Evolutionary conservation across 75 land plant genomes (phyloP), one percentile per base, ranked within the genome.

Genomic region (Pinus albicaulis): DNA sequence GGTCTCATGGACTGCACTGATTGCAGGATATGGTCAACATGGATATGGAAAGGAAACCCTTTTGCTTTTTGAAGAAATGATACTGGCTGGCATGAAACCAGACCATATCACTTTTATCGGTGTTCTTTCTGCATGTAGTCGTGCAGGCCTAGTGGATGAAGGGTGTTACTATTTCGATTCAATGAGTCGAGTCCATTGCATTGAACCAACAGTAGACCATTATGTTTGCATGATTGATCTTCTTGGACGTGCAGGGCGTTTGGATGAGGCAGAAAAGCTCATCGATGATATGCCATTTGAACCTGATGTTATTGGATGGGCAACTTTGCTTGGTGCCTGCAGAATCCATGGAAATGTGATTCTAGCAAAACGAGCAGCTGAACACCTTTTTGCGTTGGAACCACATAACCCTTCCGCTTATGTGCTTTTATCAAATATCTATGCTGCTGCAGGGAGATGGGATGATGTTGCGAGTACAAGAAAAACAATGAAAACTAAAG

Each of bases 171-270:
- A 86, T 55, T 87, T 89, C 55, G 68, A 78, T 38, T 77, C 80
- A 63, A 89, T 86, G 79, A 78, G 66, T 53, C 60, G 74, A 31
- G 44, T 69, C 20, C 84, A 84, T 59, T 73, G 81, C 1, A 82
- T 89, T 26, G 61, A 72, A 56, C 91, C 89, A 52, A 79, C 44
- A 20, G 56, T 56, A 52, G 89, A 80, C 15, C 91, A 89, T 38
- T 87, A 82, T 58, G 78, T 82, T n/a, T 87, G 91, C 82, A 84
- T 89, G 85, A 76, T 89, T 58, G 86, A 89, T 59, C 86, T 84
- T 68, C 79, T 87, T 12, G 86, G 84, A 7, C 89, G 91, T 7
- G 84, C 86, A 5, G 89, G 89, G 23, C 77, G 77, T n/a, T 69
- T 89, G 25, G 83, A 64, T 66, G 88, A 84, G 60, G 89, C 79